Base-by-base conservation (phyloP, 768 basidiomycete species). In the Lentinula edodes region DNA sequence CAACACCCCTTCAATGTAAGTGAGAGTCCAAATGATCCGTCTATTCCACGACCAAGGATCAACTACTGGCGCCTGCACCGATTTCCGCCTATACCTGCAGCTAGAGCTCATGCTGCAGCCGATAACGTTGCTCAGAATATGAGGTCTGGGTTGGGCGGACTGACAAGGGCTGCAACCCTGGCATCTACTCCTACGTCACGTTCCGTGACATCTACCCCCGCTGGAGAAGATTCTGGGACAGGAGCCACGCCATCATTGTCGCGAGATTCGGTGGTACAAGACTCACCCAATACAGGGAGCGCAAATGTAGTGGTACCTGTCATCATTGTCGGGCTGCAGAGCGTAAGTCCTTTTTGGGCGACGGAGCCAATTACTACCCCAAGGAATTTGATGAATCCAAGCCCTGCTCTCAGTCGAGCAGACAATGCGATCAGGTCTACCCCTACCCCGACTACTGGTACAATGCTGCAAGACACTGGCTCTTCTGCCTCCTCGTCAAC, bases 1-100 rank as follows among this genome's bases (percentile, higher is more conserved):
- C 74, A 72, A 36, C 28, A 13, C 1, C 58, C 23, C 46, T 3
- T 23, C 5, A 23, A 15, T 6, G 41, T 16, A 6, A 45, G 23
- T n/a, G 46, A 59, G 9, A 45, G 34, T 48, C 16, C 35, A 1
- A 59, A 32, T 28, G 46, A 34, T 23, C 23, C 36, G n/a, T 34
- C 58, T 13, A 20, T 28, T 38, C 12, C 20, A 13, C 45, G 10
- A 5, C 43, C 77, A 12, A 71, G 81, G 16, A 80, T 92, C 61
- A 92, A 92, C 68, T 89, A 90, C 84, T 92, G 91, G 91, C 77
- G 90, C 60, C 72, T 91, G 66, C 91, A 91, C 68, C 83, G 90
- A n/a, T 92, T 91, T 76, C 88, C 88, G 7, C 79, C 89, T 42
- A 87, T 91, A 65, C 65, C 74, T 13, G 76, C 80, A n/a, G 72